Evolutionary conservation across 2,329 filamentous ascomycete species (phyloP), one percentile per base, ranked within the genome.

Genomic region (Cordyceps cateniannulata): DNA sequence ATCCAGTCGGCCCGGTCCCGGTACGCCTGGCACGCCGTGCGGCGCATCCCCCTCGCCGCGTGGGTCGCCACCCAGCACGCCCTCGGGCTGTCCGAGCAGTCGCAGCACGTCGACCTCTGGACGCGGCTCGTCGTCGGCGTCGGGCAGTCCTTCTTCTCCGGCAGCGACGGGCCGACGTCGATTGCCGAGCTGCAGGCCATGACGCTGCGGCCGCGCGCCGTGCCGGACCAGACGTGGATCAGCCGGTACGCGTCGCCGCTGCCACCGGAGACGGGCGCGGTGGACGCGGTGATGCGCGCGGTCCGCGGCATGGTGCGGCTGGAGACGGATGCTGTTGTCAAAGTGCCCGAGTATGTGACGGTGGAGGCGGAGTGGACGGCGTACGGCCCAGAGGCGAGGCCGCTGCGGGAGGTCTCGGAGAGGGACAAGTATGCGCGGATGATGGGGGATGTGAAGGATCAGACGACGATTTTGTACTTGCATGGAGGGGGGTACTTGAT

Each of bases 211-310:
- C 88, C 89, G 59, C 82, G 82, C 0, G 85, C 84, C 0, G 78
- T 96, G 69, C 92, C 90, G 70, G 91, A 91, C 3, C 84, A 83
- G 49, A 85, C 95, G 65, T 97, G 93, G 93, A 80, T 96, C 25
- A 87, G 86, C 67, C 88, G 85, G 59, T 86, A 89, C 47, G 83
- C 81, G 0, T 76, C 91, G 18, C 82, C 85, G 0, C 75, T 76
- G 2, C 88, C 87, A 0, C 77, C 83, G 61, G 83, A 77, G 70
- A 80, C 69, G 67, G 82, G 78, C 47, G 70, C 86, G 16, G 75
- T 82, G n/a, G 79, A 87, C 48, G 77, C 80, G 1, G 69, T 92
- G 27, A 75, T 85, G 64, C 74, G 75, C 32, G 82, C 81, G 3
- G 83, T 92, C 49, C 62, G 66, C 20, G 63, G 66, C 29, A 66